These are phyloP conservation scores for Cephaloascus fragrans DNA, from an alignment of 805 yeast genomes.

Conservation along the genomic window DNA sequence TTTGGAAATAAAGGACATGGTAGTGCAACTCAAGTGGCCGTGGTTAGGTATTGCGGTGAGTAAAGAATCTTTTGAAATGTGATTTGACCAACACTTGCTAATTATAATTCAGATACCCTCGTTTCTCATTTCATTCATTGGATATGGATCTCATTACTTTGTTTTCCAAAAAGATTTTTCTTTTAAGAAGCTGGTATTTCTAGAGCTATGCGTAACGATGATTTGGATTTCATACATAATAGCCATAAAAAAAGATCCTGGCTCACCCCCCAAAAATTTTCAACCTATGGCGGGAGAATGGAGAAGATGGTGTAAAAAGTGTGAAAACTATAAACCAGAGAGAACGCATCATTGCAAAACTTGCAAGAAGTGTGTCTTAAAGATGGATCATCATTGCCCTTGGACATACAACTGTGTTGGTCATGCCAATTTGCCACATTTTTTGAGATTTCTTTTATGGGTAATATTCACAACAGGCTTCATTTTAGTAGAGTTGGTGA, in stretches of 20 bases:
- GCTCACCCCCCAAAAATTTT: conserved; percentile 47
- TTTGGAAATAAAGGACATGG: too few relatives aligned
- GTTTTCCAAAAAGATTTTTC: conserved; percentile 38
- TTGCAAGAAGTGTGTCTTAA: conserved; percentile 66
- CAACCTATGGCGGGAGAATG: conserved; percentile 37
- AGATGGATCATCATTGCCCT: conserved; percentile 92
- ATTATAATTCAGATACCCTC: conserved; percentile 46
- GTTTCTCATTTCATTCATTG: conserved; percentile 44
- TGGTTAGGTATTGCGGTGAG: conserved; percentile 35
- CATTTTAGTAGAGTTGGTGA: conserved; percentile 30
- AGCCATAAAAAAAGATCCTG: conserved; percentile 64
- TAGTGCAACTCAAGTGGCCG: conserved; percentile 33
- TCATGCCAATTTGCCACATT: conserved; percentile 65
- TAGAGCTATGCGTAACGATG: conserved; percentile 38
- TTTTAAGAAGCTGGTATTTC: conserved; percentile 28
- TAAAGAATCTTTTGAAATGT: conserved; percentile 1
- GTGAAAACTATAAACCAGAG: conserved; percentile 68
- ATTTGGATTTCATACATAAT: conserved; percentile 67
- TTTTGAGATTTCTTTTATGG: conserved; percentile 66
- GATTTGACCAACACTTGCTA: not conserved
- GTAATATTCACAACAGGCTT: conserved; percentile 42
- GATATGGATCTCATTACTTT: conserved; percentile 52
- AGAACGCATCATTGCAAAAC: conserved; percentile 80
- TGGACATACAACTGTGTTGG: conserved; percentile 95
- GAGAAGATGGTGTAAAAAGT: conserved; percentile 67